Conservation (phyloP, 345 rosid species). For the Populus alba region DNA sequence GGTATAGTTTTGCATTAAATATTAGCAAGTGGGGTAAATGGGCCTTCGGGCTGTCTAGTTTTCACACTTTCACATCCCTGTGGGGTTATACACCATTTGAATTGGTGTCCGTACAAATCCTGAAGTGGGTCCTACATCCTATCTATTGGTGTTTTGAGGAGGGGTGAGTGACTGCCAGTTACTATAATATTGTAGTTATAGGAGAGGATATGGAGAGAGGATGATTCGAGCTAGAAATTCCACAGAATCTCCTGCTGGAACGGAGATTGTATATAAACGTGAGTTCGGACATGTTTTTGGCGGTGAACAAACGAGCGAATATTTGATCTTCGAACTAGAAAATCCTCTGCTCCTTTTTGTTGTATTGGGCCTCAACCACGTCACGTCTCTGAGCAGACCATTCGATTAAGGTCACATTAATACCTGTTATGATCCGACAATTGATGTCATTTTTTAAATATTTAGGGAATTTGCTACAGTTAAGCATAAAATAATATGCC, state of each 20-base stretch:
- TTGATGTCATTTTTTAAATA: too few species aligned
- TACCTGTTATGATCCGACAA: too few species aligned
- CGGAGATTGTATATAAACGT: not conserved
- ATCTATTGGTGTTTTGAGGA: not conserved
- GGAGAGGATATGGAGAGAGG: not conserved
- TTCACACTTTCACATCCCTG: not conserved
- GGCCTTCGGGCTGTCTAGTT: not conserved
- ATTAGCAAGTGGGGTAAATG: not conserved
- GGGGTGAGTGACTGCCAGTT: not conserved
- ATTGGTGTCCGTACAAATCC: not conserved
- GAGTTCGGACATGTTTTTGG: too few species aligned
- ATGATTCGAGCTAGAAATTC: conserved; percentile 19
- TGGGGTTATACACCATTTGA: not conserved
- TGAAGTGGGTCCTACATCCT: not conserved
- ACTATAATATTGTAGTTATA: not conserved
- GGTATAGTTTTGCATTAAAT: not conserved
- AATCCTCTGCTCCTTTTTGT: too few species aligned
- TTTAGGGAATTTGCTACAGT: too few species aligned
- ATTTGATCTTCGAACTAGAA: conserved; percentile 1
- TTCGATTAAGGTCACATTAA: not conserved
- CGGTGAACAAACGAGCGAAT: conserved; percentile 7
- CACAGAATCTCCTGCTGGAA: conserved; percentile 19
- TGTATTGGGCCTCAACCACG: not conserved
- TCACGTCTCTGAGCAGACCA: not conserved
- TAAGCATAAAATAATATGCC: too few species aligned